A percentile compares a stretch with the other conserved stretches of the same genome.
Conservation (phyloP, 805 yeast genomes). For the Metschnikowia anglica region DNA sequence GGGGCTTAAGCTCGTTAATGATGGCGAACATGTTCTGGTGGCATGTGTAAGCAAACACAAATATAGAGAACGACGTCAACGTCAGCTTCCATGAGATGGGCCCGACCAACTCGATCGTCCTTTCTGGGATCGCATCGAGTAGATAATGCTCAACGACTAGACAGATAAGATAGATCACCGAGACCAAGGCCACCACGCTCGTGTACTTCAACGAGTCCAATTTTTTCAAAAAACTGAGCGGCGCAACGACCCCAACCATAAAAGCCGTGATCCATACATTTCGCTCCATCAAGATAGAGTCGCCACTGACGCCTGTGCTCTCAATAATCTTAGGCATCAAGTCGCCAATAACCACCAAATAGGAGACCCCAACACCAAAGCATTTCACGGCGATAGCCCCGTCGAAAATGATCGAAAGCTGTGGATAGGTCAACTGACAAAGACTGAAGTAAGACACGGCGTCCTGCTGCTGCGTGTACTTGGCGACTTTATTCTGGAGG, state of each 20-base stretch:
- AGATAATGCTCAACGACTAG: constrained; percentile 54
- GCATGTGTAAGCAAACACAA: constrained; percentile 79
- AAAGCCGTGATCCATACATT: constrained; percentile 55
- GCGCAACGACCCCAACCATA: constrained; percentile 55
- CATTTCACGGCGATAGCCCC: constrained; percentile 73
- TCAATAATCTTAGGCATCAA: constrained; percentile 61
- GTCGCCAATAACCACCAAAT: constrained; percentile 74
- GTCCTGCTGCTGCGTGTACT: constrained; percentile 42
- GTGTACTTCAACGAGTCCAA: constrained; percentile 71
- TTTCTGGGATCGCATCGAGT: constrained; percentile 9
- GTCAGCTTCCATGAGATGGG: constrained; percentile 40
- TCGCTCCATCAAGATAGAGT: constrained; percentile 31
- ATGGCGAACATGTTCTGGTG: constrained; percentile 80
- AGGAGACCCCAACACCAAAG: constrained; percentile 73
- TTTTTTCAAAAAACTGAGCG: constrained; percentile 59
- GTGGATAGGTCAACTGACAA: constrained; percentile 64
- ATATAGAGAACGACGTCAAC: constrained; percentile 67
- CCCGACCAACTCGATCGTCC: constrained; percentile 33
- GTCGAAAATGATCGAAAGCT: constrained; percentile 68
- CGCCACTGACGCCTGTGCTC: constrained; percentile 28
- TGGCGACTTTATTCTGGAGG: constrained; percentile 61
- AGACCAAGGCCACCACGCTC: constrained; percentile 64
- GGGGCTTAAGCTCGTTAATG: constrained; percentile 59
- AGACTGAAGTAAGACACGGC: constrained; percentile 46
- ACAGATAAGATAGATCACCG: constrained; percentile 61